A percentile compares a stretch with the other conserved stretches of the same genome.
phyloP scores from a whole-genome alignment of 2,329 filamentous ascomycete genomes.

The Fusarium napiforme region DNA sequence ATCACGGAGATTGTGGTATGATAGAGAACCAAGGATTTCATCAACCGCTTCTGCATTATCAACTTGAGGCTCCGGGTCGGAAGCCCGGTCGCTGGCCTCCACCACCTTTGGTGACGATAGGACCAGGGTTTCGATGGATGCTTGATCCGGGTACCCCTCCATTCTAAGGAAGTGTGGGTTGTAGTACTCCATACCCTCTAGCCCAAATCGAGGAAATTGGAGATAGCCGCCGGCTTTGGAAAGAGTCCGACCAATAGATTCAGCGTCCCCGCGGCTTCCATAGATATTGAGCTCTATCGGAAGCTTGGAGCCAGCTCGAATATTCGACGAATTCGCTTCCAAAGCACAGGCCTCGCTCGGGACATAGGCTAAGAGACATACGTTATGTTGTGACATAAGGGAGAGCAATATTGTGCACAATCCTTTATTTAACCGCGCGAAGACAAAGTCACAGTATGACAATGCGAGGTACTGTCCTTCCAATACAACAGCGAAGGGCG shows the following conservation, averaged over 20 bases:
- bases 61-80: accelerated
- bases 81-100: accelerated
- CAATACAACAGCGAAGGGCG: accelerated
- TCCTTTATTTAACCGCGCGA: background rate
- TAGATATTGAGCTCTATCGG: background rate
- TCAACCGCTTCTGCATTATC: background rate
- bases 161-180: background rate
- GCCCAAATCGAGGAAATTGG: accelerated
- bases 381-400: accelerated
- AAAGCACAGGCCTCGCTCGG: background rate
- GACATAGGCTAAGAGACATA: accelerated
- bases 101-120: accelerated
- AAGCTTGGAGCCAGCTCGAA: accelerated
- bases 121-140: background rate
- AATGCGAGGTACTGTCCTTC: background rate
- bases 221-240: accelerated
- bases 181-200: accelerated
- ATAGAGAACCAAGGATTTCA: background rate
- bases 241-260: accelerated
- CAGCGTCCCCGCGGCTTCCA: accelerated
- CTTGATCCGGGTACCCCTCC: accelerated
- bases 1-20: background rate
- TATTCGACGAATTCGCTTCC: accelerated
- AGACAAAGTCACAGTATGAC: accelerated
- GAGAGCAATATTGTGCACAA: accelerated